Percentiles rank a stretch among this genome's conserved stretches.
These are phyloP conservation scores for Porphyrellus cyaneotinctus DNA, from an alignment of 768 basidiomycete species.

Conservation along the genomic window DNA sequence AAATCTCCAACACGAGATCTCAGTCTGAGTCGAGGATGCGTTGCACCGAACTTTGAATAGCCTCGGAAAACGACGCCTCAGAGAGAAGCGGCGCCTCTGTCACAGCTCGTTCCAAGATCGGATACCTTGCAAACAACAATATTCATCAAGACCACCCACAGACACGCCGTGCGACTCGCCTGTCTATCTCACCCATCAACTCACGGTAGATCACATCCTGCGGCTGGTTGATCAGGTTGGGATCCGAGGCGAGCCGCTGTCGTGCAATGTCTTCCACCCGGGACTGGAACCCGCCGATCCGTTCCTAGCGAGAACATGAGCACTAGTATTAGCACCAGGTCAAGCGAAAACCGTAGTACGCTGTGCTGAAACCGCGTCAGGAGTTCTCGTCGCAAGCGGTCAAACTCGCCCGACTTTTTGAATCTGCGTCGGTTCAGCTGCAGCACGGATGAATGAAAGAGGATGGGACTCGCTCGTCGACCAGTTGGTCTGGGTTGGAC, in stretches of 20 bases:
- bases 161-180: slow-evolving; percentile 35
- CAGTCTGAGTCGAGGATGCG: slow-evolving; percentile 37
- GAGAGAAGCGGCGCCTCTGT: slow-evolving; percentile 45
- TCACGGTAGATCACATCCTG: slow-evolving; percentile 56
- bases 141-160: not conserved
- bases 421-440: slow-evolving; percentile 43
- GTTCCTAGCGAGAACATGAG: slow-evolving; percentile 37
- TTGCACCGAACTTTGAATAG: slow-evolving; percentile 40
- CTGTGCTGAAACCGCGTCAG: slow-evolving; percentile 57
- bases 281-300: slow-evolving; percentile 47
- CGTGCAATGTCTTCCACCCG: slow-evolving; percentile 61
- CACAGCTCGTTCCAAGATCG: slow-evolving; percentile 61
- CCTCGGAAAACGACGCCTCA: slow-evolving; percentile 43
- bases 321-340: not conserved
- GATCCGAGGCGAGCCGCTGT: slow-evolving; percentile 51
- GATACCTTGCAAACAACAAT: slow-evolving; percentile 48
- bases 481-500: slow-evolving; percentile 55
- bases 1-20: slow-evolving; percentile 1
- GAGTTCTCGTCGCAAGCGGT: slow-evolving; percentile 63
- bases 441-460: not conserved
- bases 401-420: slow-evolving; percentile 78
- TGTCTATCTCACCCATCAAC: slow-evolving; percentile 68
- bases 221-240: slow-evolving; percentile 47
- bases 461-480: slow-evolving; percentile 52
- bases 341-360: slow-evolving; percentile 33